A percentile compares a stretch with the other conserved stretches of the same genome.
Conservation (phyloP, 1,284 basidiomycete species). For the Microbotryomycetes sp. region DNA sequence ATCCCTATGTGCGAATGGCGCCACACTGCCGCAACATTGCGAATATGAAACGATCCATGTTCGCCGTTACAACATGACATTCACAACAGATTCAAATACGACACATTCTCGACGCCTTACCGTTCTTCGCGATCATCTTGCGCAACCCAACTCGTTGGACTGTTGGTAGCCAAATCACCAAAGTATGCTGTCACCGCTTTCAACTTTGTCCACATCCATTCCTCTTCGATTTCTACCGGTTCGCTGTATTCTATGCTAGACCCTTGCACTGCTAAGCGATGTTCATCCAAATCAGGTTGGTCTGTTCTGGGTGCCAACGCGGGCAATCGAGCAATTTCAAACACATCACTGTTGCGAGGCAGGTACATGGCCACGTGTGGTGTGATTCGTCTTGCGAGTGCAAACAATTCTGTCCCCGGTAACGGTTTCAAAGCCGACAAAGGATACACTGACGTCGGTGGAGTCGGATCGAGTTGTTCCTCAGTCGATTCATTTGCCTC, state of each 20-base stretch:
- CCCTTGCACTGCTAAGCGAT: not conserved
- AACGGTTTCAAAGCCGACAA: slow-evolving; percentile 70
- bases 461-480: not conserved
- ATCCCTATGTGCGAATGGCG: no score
- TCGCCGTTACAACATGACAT: not conserved
- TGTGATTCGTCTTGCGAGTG: slow-evolving; percentile 60
- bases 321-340: slow-evolving; percentile 60
- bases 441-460: slow-evolving; percentile 47
- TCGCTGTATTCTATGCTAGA: slow-evolving; percentile 46
- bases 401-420: slow-evolving; percentile 72
- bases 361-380: slow-evolving; percentile 82
- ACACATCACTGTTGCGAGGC: slow-evolving; percentile 71
- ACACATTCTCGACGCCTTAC: not conserved
- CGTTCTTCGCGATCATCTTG: not conserved
- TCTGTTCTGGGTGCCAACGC: not conserved
- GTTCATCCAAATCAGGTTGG: not conserved
- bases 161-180: slow-evolving; percentile 42
- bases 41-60: not conserved
- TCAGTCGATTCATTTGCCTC: not conserved
- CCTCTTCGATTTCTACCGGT: slow-evolving; percentile 73
- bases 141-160: not conserved
- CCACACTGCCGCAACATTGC: not conserved
- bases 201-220: slow-evolving; percentile 77
- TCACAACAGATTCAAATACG: not conserved
- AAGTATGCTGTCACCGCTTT: slow-evolving; percentile 56